phyloP scores from a whole-genome alignment of 176 grass and related monocot species.

The Carex scoparia region DNA sequence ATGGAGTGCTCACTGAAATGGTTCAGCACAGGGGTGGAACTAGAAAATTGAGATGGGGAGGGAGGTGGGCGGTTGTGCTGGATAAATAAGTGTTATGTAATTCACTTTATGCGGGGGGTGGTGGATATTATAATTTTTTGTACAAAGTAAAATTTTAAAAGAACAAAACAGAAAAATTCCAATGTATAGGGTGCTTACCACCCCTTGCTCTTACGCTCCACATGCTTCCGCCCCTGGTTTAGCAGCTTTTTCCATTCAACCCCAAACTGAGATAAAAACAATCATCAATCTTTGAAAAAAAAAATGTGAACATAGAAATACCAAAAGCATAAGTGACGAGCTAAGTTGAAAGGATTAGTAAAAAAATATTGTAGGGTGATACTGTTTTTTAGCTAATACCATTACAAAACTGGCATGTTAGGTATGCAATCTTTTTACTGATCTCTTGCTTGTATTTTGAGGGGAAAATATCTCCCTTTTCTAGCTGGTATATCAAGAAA shows the following conservation, averaged over 20 bases:
- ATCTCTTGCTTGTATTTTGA: not conserved
- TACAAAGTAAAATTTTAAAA: too few relatives aligned
- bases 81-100: too few relatives aligned
- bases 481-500: not conserved
- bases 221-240: not conserved
- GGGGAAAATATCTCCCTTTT: not conserved
- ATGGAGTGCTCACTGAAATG: not conserved
- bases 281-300: not conserved
- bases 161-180: too few relatives aligned
- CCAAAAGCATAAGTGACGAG: not conserved
- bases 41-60: too few relatives aligned
- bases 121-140: too few relatives aligned
- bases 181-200: too few relatives aligned
- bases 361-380: not conserved
- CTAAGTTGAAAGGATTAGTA: not conserved
- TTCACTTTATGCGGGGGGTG: too few relatives aligned
- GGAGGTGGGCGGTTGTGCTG: too few relatives aligned
- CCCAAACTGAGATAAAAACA: not conserved
- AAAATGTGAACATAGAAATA: not conserved
- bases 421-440: not conserved
- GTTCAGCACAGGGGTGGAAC: not conserved
- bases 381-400: not conserved
- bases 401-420: not conserved
- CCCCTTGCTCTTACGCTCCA: too few relatives aligned
- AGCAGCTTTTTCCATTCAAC: not conserved